These are phyloP conservation scores for Macrocybe gigantea DNA, from an alignment of 768 basidiomycete species.

Conservation along the genomic window DNA sequence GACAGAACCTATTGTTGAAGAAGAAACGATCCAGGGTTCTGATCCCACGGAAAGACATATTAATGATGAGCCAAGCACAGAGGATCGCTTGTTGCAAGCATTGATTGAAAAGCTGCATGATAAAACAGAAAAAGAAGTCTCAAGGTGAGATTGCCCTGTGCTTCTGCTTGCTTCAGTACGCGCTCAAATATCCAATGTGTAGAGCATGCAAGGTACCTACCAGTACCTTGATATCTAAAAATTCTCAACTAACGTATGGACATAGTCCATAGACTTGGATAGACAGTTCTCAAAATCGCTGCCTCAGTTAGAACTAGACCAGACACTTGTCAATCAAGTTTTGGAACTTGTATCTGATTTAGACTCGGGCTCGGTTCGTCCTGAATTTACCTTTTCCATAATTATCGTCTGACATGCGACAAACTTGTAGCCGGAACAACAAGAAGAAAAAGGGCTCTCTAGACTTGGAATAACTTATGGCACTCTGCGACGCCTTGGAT, in stretches of 20 bases:
- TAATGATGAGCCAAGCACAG: slow-evolving; percentile 6
- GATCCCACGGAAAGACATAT: not conserved
- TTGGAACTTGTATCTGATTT: slow-evolving; percentile 41
- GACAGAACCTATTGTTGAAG: slow-evolving; percentile 7
- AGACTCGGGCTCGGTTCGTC: slow-evolving; percentile 22
- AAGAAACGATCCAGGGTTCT: slow-evolving; percentile 2
- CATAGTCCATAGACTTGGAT: slow-evolving; percentile 77
- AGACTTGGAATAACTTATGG: slow-evolving; percentile 80
- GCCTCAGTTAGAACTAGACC: slow-evolving; percentile 57
- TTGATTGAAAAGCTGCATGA: slow-evolving; percentile 83
- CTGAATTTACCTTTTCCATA: not conserved
- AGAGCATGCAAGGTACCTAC: no score
- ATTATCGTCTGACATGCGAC: no score
- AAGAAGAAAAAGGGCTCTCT: slow-evolving; percentile 66
- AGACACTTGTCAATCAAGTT: slow-evolving; percentile 50
- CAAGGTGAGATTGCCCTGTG: slow-evolving; percentile 36
- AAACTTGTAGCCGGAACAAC: slow-evolving; percentile 18
- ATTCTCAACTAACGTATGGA: not conserved
- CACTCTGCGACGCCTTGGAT: slow-evolving; percentile 72
- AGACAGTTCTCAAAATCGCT: slow-evolving; percentile 64
- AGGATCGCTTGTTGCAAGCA: slow-evolving; percentile 41
- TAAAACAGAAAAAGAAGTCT: slow-evolving; percentile 82
- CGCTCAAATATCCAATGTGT: no score
- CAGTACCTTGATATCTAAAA: no score
- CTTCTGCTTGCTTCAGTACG: no score